Evolutionary conservation across 2,329 filamentous ascomycete genomes (phyloP).

Genomic region (Fusarium odoratissimum): DNA sequence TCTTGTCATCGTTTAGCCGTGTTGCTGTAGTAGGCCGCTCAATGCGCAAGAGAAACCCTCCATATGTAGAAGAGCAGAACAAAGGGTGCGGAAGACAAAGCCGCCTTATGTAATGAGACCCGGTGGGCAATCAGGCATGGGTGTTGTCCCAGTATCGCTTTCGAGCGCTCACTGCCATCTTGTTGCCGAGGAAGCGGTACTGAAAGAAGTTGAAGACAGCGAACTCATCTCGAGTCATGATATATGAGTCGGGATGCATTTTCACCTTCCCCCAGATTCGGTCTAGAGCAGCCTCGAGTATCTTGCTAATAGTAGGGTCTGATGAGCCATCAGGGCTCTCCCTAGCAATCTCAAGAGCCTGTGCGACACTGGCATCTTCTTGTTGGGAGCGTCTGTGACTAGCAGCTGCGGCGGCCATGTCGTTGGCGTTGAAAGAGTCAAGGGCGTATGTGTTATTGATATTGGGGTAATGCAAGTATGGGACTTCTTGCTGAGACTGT

Average conservation of each 20-base stretch:
- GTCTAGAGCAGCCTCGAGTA: slow-evolving; percentile 72
- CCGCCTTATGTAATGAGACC: slow-evolving; percentile 12
- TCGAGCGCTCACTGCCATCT: slow-evolving; percentile 60
- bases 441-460: slow-evolving; percentile 28
- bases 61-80: not conserved
- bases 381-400: slow-evolving; percentile 39
- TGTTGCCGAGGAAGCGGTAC: slow-evolving; percentile 68
- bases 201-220: slow-evolving; percentile 89
- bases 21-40: not conserved
- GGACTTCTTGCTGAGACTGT: slow-evolving; percentile 34
- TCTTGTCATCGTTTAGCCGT: not conserved
- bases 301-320: slow-evolving; percentile 70
- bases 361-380: slow-evolving; percentile 63
- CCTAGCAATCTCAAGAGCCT: slow-evolving; percentile 80
- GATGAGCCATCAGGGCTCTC: slow-evolving; percentile 75
- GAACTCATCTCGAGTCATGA: slow-evolving; percentile 83
- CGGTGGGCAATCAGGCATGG: slow-evolving; percentile 47
- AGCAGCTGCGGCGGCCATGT: slow-evolving; percentile 36
- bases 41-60: not conserved
- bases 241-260: slow-evolving; percentile 73
- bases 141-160: slow-evolving; percentile 65
- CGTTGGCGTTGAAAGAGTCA: slow-evolving; percentile 25
- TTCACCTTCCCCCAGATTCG: slow-evolving; percentile 77
- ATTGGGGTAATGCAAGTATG: slow-evolving; percentile 36
- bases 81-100: slow-evolving; percentile 4